Base-by-base conservation (phyloP, 140 eudicot species). In the Stevia rebaudiana region DNA sequence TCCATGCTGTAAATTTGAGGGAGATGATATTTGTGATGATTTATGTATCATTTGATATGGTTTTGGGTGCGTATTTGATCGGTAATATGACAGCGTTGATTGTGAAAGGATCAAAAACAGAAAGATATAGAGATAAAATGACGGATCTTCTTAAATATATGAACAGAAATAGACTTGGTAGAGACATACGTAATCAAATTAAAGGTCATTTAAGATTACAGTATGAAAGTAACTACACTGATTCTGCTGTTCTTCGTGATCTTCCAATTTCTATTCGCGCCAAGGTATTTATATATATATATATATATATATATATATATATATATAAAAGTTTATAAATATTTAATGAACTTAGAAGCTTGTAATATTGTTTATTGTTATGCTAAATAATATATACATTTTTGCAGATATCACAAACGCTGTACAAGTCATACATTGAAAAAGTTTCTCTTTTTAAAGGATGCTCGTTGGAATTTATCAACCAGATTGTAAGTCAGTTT, bases 1-100 rank as follows among this genome's bases (percentile, higher is more conserved):
- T 92, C 59, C 98, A 92, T 76, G 96, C 98, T 10, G 96, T 92
- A 11, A 92, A 92, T 78, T 11, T 83, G 72, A 81, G 96, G 49
- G 98, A 92, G 65, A 92, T 92, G 98, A 85, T 92, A 81, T 92
- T 92, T 65, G 62, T 92, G 22, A 88, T 88, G 96, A 55, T 83
- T 35, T 88, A 85, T 72, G 96, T 85, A 21, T 92, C 98, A 4
- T 85, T 92, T 40, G 98, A 92, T 31, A 92, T 92, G 98, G 69
- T 92, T 76, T 79, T 92, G 8, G 87, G 95, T 60, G 98, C 96
- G 19, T 92, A 92, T 65, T 83, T 92, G 85, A 78, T 92, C 16
- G 96, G 98, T 88, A 92, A 92, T 65, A 92, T 92, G 89, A 88
- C 98, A 11, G 98, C 96, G 8, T 62, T 91, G 64, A 91, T 92